phyloP scores from a whole-genome alignment of 345 rosid species.

The Camelina sativa region DNA sequence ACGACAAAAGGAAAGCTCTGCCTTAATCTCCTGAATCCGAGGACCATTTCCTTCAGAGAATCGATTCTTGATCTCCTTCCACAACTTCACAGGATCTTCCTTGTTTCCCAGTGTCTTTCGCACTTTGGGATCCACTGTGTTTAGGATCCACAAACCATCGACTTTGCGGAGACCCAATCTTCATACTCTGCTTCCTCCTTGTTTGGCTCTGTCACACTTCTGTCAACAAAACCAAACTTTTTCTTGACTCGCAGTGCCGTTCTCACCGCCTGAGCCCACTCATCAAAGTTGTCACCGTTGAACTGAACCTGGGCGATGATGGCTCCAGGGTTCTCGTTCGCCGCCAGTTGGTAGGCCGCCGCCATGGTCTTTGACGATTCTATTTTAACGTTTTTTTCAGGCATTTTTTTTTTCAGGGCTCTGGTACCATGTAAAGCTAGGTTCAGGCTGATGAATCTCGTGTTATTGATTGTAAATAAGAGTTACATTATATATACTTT shows the following conservation, averaged over 20 bases:
- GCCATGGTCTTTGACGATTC: background rate
- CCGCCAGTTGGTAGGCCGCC: background rate
- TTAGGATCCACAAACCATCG: background rate
- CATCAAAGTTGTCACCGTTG: background rate
- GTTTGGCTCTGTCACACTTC: background rate
- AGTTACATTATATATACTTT: no score
- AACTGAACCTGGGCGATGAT: background rate
- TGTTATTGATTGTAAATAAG: no score
- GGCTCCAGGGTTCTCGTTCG: background rate
- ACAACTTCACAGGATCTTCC: background rate
- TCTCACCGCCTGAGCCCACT: background rate
- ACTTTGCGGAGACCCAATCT: background rate
- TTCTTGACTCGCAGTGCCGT: background rate
- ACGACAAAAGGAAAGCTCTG: background rate
- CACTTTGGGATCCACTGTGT: background rate
- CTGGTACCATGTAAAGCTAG: no score
- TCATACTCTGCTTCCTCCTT: background rate
- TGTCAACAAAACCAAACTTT: background rate
- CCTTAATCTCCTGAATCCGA: background rate
- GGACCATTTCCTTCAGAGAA: background rate
- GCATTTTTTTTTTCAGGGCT: no score
- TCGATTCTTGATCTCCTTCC: background rate
- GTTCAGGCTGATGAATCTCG: no score
- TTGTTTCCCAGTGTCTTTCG: background rate
- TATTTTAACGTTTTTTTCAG: no score